Conservation (phyloP, 2,329 filamentous ascomycete species). For the Penicillium sp. region DNA sequence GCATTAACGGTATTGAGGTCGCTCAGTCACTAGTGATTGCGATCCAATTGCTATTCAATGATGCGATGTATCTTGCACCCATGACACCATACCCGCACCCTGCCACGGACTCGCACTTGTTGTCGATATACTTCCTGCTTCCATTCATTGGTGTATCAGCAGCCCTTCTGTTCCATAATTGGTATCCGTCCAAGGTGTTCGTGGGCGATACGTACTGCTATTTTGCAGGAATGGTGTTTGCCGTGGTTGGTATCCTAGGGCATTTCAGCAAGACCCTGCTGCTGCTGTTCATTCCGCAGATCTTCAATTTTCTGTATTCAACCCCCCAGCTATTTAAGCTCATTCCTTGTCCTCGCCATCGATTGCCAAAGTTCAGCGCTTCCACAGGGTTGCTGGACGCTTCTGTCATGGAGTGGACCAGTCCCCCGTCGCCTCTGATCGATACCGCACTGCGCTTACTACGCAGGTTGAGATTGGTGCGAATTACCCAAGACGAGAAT, state of each 20-base stretch:
- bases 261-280: conserved; percentile 98
- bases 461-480: conserved; percentile 64
- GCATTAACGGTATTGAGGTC: conserved; percentile 98
- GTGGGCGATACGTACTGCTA: conserved; percentile 99
- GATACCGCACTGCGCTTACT: conserved; percentile 66
- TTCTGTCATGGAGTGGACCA: conserved; percentile 74
- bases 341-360: conserved; percentile 88
- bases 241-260: conserved; percentile 90
- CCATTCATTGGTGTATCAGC: conserved; percentile 91
- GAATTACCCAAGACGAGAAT: conserved; percentile 64
- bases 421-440: conserved; percentile 66
- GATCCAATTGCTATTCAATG: conserved; percentile 77
- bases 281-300: conserved; percentile 85
- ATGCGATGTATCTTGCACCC: conserved; percentile 74
- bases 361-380: conserved; percentile 83
- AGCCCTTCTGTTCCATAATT: conserved; percentile 86
- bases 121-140: conserved; percentile 90
- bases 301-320: conserved; percentile 96
- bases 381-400: conserved; percentile 82
- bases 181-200: conserved; percentile 92
- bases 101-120: conserved; percentile 90
- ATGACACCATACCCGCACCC: conserved; percentile 82
- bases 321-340: conserved; percentile 86
- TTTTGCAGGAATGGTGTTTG: conserved; percentile 98
- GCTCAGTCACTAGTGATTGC: conserved; percentile 91